These are phyloP conservation scores for Coccomyxa sp. DNA, from an alignment of 139 green algal species.

Conservation along the genomic window DNA sequence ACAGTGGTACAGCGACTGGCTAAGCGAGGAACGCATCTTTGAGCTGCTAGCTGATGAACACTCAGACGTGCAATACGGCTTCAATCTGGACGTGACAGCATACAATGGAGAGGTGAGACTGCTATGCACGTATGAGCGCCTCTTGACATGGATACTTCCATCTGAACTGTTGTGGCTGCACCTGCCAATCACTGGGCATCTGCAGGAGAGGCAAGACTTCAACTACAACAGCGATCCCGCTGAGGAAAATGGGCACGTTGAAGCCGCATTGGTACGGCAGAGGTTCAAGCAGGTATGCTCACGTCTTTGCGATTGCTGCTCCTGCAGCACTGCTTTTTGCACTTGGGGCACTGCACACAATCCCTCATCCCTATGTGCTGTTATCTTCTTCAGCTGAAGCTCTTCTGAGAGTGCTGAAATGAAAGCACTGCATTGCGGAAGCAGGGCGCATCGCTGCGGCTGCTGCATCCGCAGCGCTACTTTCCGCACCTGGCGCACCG, in stretches of 20 bases:
- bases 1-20: constrained; percentile 32
- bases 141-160: constrained; percentile 14
- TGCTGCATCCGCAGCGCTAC: constrained; percentile 58
- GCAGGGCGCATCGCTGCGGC: constrained; percentile 38
- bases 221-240: constrained; percentile 42
- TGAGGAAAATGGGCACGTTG: constrained; percentile 37
- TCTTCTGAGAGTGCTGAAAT: no score
- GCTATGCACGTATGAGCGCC: neutral
- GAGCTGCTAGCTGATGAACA: constrained; percentile 27
- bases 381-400: no score
- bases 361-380: no score
- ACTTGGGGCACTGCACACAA: no score
- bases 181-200: no score
- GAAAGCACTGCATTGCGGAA: no score
- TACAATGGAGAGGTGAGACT: constrained; percentile 29
- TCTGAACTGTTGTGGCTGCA: neutral
- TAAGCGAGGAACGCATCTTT: constrained; percentile 49
- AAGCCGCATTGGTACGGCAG: constrained; percentile 47
- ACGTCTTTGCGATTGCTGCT: no score
- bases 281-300: no score
- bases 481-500: constrained; percentile 30
- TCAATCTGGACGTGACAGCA: constrained; percentile 61
- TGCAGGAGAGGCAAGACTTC: neutral
- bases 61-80: constrained; percentile 49
- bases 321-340: no score